Percentiles rank a stretch among this genome's conserved stretches.
phyloP scores from a whole-genome alignment of 768 basidiomycete species.

The Russula lepida region DNA sequence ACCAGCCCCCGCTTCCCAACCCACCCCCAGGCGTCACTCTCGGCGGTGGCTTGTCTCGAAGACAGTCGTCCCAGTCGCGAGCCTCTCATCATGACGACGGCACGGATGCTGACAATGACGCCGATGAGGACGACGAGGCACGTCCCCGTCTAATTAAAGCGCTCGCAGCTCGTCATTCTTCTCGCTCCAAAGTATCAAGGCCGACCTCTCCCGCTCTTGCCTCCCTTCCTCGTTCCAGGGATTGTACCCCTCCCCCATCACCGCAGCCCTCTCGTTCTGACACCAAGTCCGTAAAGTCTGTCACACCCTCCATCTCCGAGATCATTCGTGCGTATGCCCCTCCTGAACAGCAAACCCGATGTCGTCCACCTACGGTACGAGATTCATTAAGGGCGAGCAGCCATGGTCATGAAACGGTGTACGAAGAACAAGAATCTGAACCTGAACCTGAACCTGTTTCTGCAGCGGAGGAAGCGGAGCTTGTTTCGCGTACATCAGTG shows the following conservation, averaged over 20 bases:
- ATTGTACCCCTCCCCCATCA: slow-evolving; percentile 20
- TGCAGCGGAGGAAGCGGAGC: slow-evolving; percentile 51
- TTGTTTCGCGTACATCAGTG: slow-evolving; percentile 73
- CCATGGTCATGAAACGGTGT: slow-evolving; percentile 36
- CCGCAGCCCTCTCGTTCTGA: slow-evolving; percentile 22
- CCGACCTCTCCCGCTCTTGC: slow-evolving; percentile 1
- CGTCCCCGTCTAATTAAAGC: slow-evolving; percentile 13
- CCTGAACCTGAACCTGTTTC: slow-evolving; percentile 42
- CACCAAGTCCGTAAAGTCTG: slow-evolving; percentile 41
- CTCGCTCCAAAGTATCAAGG: slow-evolving; percentile 14
- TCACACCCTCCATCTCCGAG: slow-evolving; percentile 78
- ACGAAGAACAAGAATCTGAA: slow-evolving; percentile 40
- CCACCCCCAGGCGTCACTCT: slow-evolving; percentile 75
- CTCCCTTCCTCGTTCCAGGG: slow-evolving; percentile 3
- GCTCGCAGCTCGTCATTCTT: slow-evolving; percentile 23
- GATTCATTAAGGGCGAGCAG: slow-evolving; percentile 41
- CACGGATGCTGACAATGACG: slow-evolving; percentile 42
- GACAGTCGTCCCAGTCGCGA: slow-evolving; percentile 24
- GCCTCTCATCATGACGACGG: slow-evolving; percentile 39
- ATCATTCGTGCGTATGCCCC: slow-evolving; percentile 79
- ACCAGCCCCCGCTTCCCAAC: slow-evolving; percentile 75
- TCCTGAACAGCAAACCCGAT: slow-evolving; percentile 41
- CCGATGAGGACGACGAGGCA: slow-evolving; percentile 12
- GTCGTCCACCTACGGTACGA: slow-evolving; percentile 39
- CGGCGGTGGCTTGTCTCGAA: slow-evolving; percentile 35